A percentile compares a stretch with the other conserved stretches of the same genome.
Conservation (phyloP, 192 early-diverging fungal genomes). For the Coemansia sp. region DNA sequence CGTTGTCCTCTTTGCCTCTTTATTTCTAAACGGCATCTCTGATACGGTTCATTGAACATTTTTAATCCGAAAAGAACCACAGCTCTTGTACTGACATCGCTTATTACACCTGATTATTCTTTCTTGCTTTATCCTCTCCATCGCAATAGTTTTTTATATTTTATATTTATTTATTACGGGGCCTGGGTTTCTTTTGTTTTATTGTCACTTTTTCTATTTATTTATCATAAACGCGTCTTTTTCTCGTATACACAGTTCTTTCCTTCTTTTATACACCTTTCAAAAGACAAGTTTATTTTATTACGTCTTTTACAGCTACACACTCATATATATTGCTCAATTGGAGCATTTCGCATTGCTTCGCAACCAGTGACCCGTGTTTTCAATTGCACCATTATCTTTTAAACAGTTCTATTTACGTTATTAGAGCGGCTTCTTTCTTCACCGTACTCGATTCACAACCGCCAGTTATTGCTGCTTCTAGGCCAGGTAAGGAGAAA, state of each 20-base stretch:
- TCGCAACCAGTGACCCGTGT: no score
- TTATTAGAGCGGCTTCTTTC: no score
- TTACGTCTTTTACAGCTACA: background rate
- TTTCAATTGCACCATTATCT: no score
- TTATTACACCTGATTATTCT: no score
- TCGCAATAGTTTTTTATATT: background rate
- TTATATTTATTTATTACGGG: background rate
- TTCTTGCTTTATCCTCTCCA: no score
- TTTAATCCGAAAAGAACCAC: background rate
- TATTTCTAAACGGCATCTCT: background rate
- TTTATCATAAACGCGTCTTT: background rate
- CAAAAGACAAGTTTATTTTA: background rate
- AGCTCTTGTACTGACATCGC: no score
- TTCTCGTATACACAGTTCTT: background rate
- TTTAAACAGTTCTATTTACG: no score
- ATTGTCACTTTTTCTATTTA: background rate
- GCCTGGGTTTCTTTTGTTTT: background rate
- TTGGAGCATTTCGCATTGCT: background rate
- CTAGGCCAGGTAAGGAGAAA: background rate
- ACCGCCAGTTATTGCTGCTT: background rate
- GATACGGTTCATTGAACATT: background rate
- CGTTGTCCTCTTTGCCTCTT: background rate
- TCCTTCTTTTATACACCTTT: background rate
- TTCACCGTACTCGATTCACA: no score
- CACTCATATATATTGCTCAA: background rate